Conservation (phyloP, 192 early-diverging fungal species). For the Jimgerdemannia flammicorona region DNA sequence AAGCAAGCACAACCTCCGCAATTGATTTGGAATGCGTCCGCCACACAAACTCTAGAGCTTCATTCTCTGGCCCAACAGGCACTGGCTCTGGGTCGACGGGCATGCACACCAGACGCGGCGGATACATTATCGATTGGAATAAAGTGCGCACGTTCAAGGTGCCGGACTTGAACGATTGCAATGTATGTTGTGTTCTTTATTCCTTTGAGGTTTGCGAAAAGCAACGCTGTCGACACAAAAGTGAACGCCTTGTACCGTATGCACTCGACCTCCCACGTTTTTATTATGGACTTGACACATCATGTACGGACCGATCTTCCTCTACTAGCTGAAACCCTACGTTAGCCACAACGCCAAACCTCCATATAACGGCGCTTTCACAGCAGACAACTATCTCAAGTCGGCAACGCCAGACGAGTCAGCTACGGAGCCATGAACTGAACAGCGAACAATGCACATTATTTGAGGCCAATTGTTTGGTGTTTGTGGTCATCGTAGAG, state of each 20-base stretch:
- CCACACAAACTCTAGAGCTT: not conserved
- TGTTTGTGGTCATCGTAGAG: too few relatives aligned
- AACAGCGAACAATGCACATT: too few relatives aligned
- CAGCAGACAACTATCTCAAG: conserved; percentile 33
- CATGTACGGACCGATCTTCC: not conserved
- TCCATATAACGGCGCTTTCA: conserved; percentile 27
- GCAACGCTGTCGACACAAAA: not conserved
- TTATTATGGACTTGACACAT: too few relatives aligned
- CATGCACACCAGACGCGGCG: conserved; percentile 56
- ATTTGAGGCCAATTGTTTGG: too few relatives aligned
- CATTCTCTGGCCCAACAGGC: conserved; percentile 23
- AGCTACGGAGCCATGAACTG: not conserved
- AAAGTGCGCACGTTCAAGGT: conserved; percentile 61
- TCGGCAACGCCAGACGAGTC: conserved; percentile 17
- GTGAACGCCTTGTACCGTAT: not conserved
- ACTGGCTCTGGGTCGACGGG: conserved; percentile 62
- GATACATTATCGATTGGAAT: conserved; percentile 54
- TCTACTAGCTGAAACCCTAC: conserved; percentile 31
- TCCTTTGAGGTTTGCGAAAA: not conserved
- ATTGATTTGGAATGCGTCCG: not conserved
- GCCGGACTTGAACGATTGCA: conserved; percentile 53
- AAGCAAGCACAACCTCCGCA: not conserved
- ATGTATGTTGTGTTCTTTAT: conserved; percentile 18
- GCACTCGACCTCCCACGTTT: not conserved
- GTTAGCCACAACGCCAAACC: conserved; percentile 11